Evolutionary conservation across 2,329 filamentous ascomycete species (phyloP), one percentile per base, ranked within the genome.

Genomic region (Pseudohalonectria lignicola): DNA sequence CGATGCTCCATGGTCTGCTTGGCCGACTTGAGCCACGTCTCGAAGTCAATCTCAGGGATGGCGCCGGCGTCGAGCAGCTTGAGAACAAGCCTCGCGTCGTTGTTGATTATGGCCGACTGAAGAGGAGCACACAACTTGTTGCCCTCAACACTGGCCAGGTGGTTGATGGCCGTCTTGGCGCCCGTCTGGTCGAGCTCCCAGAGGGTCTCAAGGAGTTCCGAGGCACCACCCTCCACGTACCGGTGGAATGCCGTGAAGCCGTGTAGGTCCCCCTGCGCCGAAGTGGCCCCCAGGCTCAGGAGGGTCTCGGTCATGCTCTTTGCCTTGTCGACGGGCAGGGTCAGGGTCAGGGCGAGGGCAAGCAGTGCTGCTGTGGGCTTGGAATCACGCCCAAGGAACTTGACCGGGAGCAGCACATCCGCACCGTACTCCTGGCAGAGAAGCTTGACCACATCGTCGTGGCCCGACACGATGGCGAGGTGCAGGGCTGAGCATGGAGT

Each of bases 381-480:
- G 34, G 66, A 67, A 40, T 70, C 49, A 2, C 61, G 55, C 40
- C 67, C 56, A 9, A 71, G 50, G 19, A 82, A 66, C 55, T 88
- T 88, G 52, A 92, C 66, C 0, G 86, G 85, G 17, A 86, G 63
- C 13, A 88, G 63, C 1, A 82, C 69, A 54, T 93, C 85, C 4
- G 85, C 84, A 7, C 84, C 86, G 50, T 85, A 92, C 44, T 79
- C 63, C 41, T 77, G 66, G 37, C 83, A 81, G 6, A 94, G 70
- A 18, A 76, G 56, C 41, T 79, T 74, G 12, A 90, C 82, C 10
- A 78, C 72, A 4, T 81, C 70, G 19, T 72, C 63, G 46, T 90
- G 79, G 0, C 84, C 85, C 42, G 76, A 74, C 2, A 84, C 55
- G 43, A 93, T 86, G 7, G 86, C 86, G 20, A 87, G 68, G 54